Conservation (phyloP, 139 green algal genomes). For the Diplosphaera chodatii region DNA sequence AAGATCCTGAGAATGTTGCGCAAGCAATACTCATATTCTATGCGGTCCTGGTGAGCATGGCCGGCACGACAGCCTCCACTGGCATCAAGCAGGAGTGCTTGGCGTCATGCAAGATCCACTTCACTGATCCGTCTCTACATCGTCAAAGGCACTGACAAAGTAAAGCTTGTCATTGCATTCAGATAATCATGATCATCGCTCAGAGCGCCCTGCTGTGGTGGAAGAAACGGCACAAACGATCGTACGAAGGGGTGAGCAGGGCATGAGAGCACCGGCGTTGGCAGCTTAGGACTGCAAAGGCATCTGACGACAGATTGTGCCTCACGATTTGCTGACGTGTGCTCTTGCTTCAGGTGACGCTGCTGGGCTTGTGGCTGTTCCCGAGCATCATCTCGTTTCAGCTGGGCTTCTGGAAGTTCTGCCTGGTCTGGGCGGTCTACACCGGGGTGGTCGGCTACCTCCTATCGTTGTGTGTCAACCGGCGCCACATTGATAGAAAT, state of each 20-base stretch:
- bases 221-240: slow-evolving; percentile 64
- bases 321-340: no score
- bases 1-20: background rate
- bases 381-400: slow-evolving; percentile 56
- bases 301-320: no score
- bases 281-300: no score
- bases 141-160: no score
- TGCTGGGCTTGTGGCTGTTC: slow-evolving; percentile 82
- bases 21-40: background rate
- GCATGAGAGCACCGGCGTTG: no score
- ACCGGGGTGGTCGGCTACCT: slow-evolving; percentile 54
- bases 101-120: slow-evolving; percentile 5
- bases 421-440: slow-evolving; percentile 44
- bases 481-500: slow-evolving; percentile 36
- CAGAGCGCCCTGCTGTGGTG: slow-evolving; percentile 70
- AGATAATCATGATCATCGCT: slow-evolving; percentile 35
- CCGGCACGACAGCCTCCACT: no score
- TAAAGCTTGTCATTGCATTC: background rate
- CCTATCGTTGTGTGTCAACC: slow-evolving; percentile 46
- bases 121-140: no score
- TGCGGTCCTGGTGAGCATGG: background rate
- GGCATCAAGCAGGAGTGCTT: background rate
- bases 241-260: slow-evolving; percentile 65
- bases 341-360: no score
- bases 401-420: slow-evolving; percentile 72